A percentile compares a stretch with the other conserved stretches of the same genome.
Conservation (phyloP, 805 yeast genomes). For the baker's yeast (Saccharomyces cerevisiae) region DNA sequence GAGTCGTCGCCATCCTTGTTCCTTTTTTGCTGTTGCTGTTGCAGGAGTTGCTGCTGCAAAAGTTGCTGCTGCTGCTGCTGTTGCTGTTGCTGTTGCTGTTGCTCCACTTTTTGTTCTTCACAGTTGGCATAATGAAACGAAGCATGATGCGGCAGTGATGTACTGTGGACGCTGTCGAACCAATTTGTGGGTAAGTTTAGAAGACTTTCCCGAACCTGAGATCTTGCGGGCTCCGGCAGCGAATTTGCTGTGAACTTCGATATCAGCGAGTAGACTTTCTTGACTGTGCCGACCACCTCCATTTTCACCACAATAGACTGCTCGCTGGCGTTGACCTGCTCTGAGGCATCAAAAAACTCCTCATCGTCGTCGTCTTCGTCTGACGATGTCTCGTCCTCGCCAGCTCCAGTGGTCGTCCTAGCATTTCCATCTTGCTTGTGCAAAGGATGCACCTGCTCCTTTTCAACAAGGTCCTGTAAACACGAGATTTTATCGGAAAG, state of each 20-base stretch:
- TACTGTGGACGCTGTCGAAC: constrained; percentile 39
- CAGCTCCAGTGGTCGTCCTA: too few species aligned
- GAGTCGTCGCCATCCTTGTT: background rate
- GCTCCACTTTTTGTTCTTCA: background rate
- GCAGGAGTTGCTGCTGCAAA: constrained; percentile 5
- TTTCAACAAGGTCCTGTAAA: constrained; percentile 49
- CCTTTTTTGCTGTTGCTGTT: background rate
- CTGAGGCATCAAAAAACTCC: constrained; percentile 31
- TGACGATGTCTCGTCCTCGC: background rate
- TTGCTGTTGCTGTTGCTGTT: constrained; percentile 4
- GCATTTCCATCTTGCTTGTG: constrained; percentile 2
- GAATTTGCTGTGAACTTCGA: constrained; percentile 77
- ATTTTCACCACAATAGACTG: constrained; percentile 40
- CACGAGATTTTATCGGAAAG: constrained; percentile 57
- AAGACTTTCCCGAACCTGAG: constrained; percentile 71
- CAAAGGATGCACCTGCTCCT: constrained; percentile 30
- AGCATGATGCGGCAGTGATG: constrained; percentile 6
- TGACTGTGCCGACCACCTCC: constrained; percentile 82
- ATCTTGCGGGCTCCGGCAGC: constrained; percentile 68
- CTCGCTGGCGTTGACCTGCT: constrained; percentile 16
- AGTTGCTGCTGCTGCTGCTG: constrained; percentile 2
- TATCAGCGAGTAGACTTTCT: constrained; percentile 76
- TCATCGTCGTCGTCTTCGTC: constrained; percentile 22
- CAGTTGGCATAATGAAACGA: background rate
- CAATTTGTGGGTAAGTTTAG: constrained; percentile 67